These are phyloP conservation scores for Pascua guehoae DNA, from an alignment of 1,284 basidiomycete genomes.

Conservation along the genomic window DNA sequence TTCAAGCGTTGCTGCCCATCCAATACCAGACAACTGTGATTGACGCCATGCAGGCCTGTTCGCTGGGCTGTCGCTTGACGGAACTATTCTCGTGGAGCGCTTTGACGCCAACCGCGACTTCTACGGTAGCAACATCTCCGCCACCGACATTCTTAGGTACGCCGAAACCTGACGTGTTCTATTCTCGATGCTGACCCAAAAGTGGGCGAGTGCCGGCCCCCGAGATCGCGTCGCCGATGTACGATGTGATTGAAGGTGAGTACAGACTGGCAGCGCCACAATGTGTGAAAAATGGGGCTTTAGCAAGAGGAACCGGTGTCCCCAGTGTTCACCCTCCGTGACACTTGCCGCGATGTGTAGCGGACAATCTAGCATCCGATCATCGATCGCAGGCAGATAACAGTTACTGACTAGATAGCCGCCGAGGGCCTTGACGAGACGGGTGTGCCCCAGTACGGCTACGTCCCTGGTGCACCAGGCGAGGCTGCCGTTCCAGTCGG, in stretches of 20 bases:
- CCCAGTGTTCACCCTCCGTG: background rate
- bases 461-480: slow-evolving; percentile 60
- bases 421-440: slow-evolving; percentile 56
- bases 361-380: background rate
- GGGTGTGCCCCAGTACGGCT: slow-evolving; percentile 72
- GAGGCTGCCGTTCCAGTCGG: background rate
- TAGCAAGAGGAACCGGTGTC: background rate
- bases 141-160: slow-evolving; percentile 72
- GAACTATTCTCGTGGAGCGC: slow-evolving; percentile 89
- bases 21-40: no score
- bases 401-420: slow-evolving; percentile 20
- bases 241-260: slow-evolving; percentile 81
- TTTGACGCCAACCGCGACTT: slow-evolving; percentile 93
- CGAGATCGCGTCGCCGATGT: slow-evolving; percentile 86
- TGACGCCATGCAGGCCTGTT: slow-evolving; percentile 66
- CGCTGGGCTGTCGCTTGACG: slow-evolving; percentile 90
- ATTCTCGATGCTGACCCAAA: background rate
- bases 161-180: slow-evolving; percentile 2
- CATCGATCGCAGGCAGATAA: background rate
- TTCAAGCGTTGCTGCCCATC: no score
- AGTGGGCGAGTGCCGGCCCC: slow-evolving; percentile 82
- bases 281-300: no score
- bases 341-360: background rate
- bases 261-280: background rate
- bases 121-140: slow-evolving; percentile 88